These are phyloP conservation scores for Globisporangium mamillatum DNA, from an alignment of 352 stramenopile genomes.

Conservation along the genomic window DNA sequence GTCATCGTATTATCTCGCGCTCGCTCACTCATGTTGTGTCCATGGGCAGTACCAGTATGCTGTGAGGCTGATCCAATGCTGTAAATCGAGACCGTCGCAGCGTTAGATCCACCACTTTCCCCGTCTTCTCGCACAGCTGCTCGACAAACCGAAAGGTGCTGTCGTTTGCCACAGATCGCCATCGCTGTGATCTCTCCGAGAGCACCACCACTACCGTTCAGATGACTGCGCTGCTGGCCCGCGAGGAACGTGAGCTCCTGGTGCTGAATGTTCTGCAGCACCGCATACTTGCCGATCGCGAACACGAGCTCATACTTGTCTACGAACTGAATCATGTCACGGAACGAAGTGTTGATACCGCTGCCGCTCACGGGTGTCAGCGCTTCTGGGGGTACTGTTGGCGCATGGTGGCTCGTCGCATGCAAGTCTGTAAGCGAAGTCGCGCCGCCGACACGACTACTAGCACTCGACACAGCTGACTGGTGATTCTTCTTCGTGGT, in stretches of 20 bases:
- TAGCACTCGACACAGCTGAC: not conserved
- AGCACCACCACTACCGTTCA: not conserved
- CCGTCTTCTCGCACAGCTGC: conserved; percentile 22
- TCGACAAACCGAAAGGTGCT: conserved; percentile 54
- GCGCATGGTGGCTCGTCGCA: not conserved
- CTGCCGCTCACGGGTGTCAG: conserved; percentile 46
- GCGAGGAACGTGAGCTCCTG: conserved; percentile 59
- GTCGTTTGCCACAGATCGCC: conserved; percentile 54
- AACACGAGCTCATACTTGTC: conserved; percentile 62
- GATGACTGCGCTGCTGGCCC: conserved; percentile 4
- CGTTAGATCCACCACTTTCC: conserved; percentile 2
- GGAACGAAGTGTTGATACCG: conserved; percentile 46
- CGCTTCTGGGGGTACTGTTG: not conserved
- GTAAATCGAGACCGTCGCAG: conserved; percentile 41
- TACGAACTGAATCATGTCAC: conserved; percentile 53
- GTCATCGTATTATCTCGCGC: not conserved
- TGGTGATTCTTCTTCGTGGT: not conserved
- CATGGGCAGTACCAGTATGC: not conserved
- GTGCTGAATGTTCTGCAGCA: conserved; percentile 61
- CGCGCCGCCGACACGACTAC: not conserved
- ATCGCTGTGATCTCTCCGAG: conserved; percentile 70
- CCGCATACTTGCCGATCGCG: conserved; percentile 59
- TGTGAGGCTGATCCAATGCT: conserved; percentile 12
- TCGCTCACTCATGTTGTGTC: not conserved
- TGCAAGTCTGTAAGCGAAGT: not conserved